Percentiles rank a stretch among this genome's conserved stretches.
Evolutionary conservation across 108 stramenopile species (phyloP).

Genomic region (Skeletonema potamos): DNA sequence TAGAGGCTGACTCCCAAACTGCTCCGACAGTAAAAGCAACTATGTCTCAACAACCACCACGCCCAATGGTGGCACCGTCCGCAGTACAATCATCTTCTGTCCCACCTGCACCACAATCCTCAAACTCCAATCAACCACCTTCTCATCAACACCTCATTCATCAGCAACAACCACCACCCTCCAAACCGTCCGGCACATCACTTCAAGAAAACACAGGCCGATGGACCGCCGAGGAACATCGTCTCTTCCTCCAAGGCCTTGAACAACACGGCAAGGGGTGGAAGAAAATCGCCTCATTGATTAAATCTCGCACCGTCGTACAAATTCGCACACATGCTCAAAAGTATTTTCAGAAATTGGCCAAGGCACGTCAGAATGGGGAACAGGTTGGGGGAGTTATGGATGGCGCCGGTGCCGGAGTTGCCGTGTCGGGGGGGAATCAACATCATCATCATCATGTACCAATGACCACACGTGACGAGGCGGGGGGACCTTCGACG

Average conservation of each 20-base stretch:
- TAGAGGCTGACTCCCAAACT: background rate
- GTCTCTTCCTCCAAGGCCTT: conserved; percentile 92
- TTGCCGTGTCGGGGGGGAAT: background rate
- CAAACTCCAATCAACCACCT: background rate
- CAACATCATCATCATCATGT: background rate
- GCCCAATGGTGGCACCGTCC: background rate
- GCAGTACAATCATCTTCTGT: background rate
- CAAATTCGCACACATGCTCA: conserved; percentile 98
- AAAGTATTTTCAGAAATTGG: conserved; percentile 99
- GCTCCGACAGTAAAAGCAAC: background rate
- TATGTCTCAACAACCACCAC: background rate
- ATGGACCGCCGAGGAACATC: conserved; percentile 97
- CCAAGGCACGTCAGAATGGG: conserved; percentile 89
- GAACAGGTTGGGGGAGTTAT: conserved; percentile 69
- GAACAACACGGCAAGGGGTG: conserved; percentile 94
- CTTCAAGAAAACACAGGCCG: conserved; percentile 89
- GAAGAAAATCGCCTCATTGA: conserved; percentile 91
- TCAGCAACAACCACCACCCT: background rate
- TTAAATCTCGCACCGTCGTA: conserved; percentile 95
- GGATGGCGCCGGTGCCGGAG: conserved; percentile 54
- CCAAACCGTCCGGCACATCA: background rate
- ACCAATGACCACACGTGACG: background rate
- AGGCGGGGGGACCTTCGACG: background rate
- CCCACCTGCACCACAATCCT: background rate
- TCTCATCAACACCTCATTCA: background rate